Percentiles rank a stretch among this genome's conserved stretches.
These are phyloP conservation scores for Daldinia caldariorum DNA, from an alignment of 495 filamentous ascomycete genomes.

Conservation along the genomic window DNA sequence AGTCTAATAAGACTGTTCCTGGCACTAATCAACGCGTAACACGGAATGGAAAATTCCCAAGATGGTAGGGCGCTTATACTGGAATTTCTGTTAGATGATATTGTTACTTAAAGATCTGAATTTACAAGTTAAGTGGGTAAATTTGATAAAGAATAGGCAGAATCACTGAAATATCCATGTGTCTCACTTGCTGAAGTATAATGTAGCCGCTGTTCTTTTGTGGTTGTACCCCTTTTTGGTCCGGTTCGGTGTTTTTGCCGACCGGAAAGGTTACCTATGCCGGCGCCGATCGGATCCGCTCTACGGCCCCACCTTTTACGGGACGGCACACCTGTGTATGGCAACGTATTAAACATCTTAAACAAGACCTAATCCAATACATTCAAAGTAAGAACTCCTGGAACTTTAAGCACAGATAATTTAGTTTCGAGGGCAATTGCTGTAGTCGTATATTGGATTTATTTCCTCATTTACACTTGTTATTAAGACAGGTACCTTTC, in stretches of 20 bases:
- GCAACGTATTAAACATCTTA: background rate
- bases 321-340: background rate
- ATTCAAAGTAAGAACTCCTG: too few relatives aligned
- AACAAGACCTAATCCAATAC: background rate
- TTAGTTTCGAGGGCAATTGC: too few relatives aligned
- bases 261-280: background rate
- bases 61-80: too few relatives aligned
- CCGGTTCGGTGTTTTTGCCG: background rate
- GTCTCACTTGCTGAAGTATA: background rate
- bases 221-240: background rate
- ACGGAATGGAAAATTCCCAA: too few relatives aligned
- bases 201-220: background rate
- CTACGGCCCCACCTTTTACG: background rate
- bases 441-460: too few relatives aligned
- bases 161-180: background rate
- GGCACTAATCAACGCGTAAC: too few relatives aligned
- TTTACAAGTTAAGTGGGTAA: background rate
- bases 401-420: too few relatives aligned
- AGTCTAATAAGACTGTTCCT: too few relatives aligned
- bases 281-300: background rate
- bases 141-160: background rate
- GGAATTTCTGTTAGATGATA: background rate
- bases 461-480: too few relatives aligned
- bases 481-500: background rate
- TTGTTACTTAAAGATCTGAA: background rate